A percentile compares a stretch with the other conserved stretches of the same genome.
phyloP scores from a whole-genome alignment of 2,329 filamentous ascomycete genomes.

The Fusarium albosuccineum region DNA sequence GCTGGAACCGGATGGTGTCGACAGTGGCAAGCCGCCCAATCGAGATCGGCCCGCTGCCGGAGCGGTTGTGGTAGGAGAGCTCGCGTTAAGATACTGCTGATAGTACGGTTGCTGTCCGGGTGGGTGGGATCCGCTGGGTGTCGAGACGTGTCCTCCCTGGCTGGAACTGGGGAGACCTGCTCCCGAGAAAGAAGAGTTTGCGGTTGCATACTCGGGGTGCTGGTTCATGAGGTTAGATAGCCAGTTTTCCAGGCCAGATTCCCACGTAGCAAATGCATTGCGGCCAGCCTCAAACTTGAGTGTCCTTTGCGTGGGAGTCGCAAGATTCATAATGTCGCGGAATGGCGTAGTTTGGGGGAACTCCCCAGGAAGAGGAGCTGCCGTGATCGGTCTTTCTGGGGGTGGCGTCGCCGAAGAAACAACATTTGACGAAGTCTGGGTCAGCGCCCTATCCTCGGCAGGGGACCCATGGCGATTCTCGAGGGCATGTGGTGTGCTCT shows the following conservation, averaged over 20 bases:
- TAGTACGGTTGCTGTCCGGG: slow-evolving; percentile 63
- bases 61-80: slow-evolving; percentile 44
- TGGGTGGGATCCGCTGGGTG: slow-evolving; percentile 43
- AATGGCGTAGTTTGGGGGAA: slow-evolving; percentile 67
- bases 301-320: slow-evolving; percentile 76
- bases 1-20: slow-evolving; percentile 57
- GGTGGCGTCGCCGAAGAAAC: slow-evolving; percentile 53
- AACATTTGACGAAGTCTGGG: slow-evolving; percentile 51
- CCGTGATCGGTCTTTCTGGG: slow-evolving; percentile 46
- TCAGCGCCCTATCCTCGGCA: slow-evolving; percentile 60
- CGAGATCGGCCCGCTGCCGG: slow-evolving; percentile 53
- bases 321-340: slow-evolving; percentile 81
- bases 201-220: slow-evolving; percentile 63
- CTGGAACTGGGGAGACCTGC: slow-evolving; percentile 23
- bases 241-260: slow-evolving; percentile 80
- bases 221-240: slow-evolving; percentile 59
- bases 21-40: slow-evolving; percentile 51
- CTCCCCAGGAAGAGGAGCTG: slow-evolving; percentile 27
- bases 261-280: slow-evolving; percentile 75
- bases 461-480: slow-evolving; percentile 54
- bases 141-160: slow-evolving; percentile 37
- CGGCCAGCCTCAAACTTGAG: slow-evolving; percentile 79
- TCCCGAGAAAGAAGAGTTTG: slow-evolving; percentile 48
- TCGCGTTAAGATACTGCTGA: slow-evolving; percentile 68
- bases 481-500: slow-evolving; percentile 39